phyloP scores from a whole-genome alignment of 106 monocot genomes.

The Hemerocallis citrina region DNA sequence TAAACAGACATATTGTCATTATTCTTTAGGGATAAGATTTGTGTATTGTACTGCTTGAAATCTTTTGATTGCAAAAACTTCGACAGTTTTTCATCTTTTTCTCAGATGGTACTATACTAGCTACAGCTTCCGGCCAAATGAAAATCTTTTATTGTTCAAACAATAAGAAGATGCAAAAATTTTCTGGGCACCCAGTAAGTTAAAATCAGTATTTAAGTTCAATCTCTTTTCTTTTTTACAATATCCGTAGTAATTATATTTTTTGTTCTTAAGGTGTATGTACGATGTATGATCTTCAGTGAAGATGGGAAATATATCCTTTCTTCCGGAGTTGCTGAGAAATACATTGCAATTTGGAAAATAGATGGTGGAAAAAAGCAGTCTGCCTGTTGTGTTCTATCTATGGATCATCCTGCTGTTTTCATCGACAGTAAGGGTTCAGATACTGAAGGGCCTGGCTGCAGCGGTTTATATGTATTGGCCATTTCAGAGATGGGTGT shows the following conservation, averaged over 20 bases:
- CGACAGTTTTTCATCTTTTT: slow-evolving; percentile 3
- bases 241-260: background rate
- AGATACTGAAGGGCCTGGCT: slow-evolving; percentile 13
- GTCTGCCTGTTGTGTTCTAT: slow-evolving; percentile 63
- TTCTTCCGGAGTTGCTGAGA: slow-evolving; percentile 88
- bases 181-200: slow-evolving; percentile 88
- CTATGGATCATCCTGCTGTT: slow-evolving; percentile 85
- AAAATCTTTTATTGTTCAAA: slow-evolving; percentile 63
- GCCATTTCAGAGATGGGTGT: slow-evolving; percentile 76
- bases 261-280: slow-evolving; percentile 48
- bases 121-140: slow-evolving; percentile 62
- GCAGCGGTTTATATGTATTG: slow-evolving; percentile 45
- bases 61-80: background rate
- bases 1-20: too few relatives aligned
- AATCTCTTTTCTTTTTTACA: slow-evolving; percentile 1
- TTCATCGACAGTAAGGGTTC: slow-evolving; percentile 50
- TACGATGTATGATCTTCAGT: slow-evolving; percentile 84
- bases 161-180: slow-evolving; percentile 80
- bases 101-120: slow-evolving; percentile 78
- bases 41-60: background rate
- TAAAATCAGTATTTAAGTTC: background rate
- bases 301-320: slow-evolving; percentile 73
- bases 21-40: too few relatives aligned
- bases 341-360: slow-evolving; percentile 77
- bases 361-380: slow-evolving; percentile 47